Conservation (phyloP, 176 grass and related monocot species). For the Microstegium vimineum region DNA sequence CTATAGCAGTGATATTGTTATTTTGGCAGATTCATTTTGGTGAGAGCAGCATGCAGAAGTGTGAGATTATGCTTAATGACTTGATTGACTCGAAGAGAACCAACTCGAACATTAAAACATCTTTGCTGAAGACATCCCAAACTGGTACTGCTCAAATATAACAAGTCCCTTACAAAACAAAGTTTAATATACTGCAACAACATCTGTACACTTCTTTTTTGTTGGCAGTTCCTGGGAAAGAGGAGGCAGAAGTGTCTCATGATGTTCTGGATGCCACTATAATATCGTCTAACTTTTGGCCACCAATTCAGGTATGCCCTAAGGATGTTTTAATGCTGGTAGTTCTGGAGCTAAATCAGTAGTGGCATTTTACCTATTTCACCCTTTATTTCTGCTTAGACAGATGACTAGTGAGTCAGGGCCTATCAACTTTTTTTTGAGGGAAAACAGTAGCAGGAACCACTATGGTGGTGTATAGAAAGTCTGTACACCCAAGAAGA, state of each 20-base stretch:
- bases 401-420: not conserved
- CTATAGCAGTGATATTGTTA: slow-evolving; percentile 27
- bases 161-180: slow-evolving; percentile 18
- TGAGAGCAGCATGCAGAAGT: slow-evolving; percentile 98
- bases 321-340: slow-evolving; percentile 1
- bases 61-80: slow-evolving; percentile 99
- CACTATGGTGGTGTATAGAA: not conserved
- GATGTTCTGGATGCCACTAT: slow-evolving; percentile 92
- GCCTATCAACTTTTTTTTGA: not conserved
- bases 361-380: not conserved
- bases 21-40: slow-evolving; percentile 92
- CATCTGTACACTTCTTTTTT: slow-evolving; percentile 26
- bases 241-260: slow-evolving; percentile 56
- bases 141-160: slow-evolving; percentile 29
- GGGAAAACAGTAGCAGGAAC: not conserved
- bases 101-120: slow-evolving; percentile 89
- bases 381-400: not conserved
- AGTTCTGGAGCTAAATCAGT: not conserved
- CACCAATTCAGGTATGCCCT: slow-evolving; percentile 76
- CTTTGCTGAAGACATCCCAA: slow-evolving; percentile 38
- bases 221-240: slow-evolving; percentile 49
- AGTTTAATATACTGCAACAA: slow-evolving; percentile 11
- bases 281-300: slow-evolving; percentile 95
- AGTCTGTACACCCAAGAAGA: not conserved
- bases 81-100: slow-evolving; percentile 97